Evolutionary conservation across 345 rosid genomes (phyloP).

Genomic region (Euphorbia lathyris): DNA sequence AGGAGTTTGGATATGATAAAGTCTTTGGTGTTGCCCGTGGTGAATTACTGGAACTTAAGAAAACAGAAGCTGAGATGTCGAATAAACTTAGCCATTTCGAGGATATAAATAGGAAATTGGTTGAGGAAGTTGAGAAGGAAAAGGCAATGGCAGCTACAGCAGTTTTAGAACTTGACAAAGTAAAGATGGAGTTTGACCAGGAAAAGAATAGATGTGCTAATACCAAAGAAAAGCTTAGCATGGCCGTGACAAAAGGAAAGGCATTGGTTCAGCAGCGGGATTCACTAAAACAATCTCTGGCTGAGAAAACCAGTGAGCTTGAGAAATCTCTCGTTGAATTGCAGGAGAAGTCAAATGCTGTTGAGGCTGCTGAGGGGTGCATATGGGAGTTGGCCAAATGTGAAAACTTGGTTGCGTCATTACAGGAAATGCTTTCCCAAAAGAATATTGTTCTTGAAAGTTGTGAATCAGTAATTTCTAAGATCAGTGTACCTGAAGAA

Average conservation of each 20-base stretch:
- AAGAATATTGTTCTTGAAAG: constrained; percentile 50
- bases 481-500: constrained; percentile 49
- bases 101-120: constrained; percentile 51
- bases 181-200: constrained; percentile 64
- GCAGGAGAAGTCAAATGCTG: constrained; percentile 54
- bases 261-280: constrained; percentile 92
- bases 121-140: constrained; percentile 56
- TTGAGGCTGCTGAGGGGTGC: constrained; percentile 49
- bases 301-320: constrained; percentile 66
- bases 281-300: constrained; percentile 67
- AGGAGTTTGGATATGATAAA: constrained; percentile 39
- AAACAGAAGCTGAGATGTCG: constrained; percentile 45
- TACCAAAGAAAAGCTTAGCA: constrained; percentile 87
- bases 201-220: constrained; percentile 71
- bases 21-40: constrained; percentile 58
- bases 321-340: constrained; percentile 62
- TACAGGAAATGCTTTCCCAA: constrained; percentile 54
- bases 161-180: constrained; percentile 47
- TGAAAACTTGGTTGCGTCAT: constrained; percentile 47
- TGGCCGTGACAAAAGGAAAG: constrained; percentile 97
- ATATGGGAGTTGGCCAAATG: constrained; percentile 57
- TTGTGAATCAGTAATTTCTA: constrained; percentile 51
- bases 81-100: constrained; percentile 49
- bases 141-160: constrained; percentile 40
- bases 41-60: constrained; percentile 55